Evolutionary conservation across 768 basidiomycete genomes (phyloP), one percentile per base, ranked within the genome.

Genomic region (Termitomyces sp.): DNA sequence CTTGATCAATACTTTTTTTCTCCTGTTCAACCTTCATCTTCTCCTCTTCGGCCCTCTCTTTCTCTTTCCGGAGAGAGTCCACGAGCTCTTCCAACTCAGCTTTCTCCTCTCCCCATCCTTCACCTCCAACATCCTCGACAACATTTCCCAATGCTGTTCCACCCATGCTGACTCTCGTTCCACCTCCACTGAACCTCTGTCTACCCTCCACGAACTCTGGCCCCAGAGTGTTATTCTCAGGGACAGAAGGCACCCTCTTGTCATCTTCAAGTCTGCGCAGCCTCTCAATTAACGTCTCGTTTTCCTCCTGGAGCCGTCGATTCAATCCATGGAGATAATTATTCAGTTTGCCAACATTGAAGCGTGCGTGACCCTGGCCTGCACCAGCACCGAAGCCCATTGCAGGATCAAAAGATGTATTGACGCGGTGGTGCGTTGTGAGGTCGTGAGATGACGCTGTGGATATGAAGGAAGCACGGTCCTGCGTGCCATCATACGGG

Each of bases 401-500:
- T 1, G 84, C 81, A 24, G 89, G 89, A 63, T 94, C 93, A 58
- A 94, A 92, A 8, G 91, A 93, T 12, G 90, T 90, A 64, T 96
- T 95, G 54, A 83, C 87, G 9, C 90, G 82, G 51, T 79, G 77
- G 65, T 90, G 85, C 5, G 85, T 83, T 2, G 90, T 91, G 41
- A 96, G 74, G 66, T 96, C 93, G 60, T 95, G 89, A 22, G 93
- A 93, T 1, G 91, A 93, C 1, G 88, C 82, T 1, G 88, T 91
- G 3, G 91, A 93, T 45, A 90, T 74, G 67, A 88, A 84, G 1
- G 91, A 93, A 0, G 76, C 81, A 40, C 80, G 75, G 57, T 85
- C 86, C 10, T 68, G 70, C 3, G 69, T 73, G 14, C 75, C 72
- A 55, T 84, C 83, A 53, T 78, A 79, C 8, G 74, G 71, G 9